phyloP scores from a whole-genome alignment of 1,284 basidiomycete species.

The Puccinia horiana region DNA sequence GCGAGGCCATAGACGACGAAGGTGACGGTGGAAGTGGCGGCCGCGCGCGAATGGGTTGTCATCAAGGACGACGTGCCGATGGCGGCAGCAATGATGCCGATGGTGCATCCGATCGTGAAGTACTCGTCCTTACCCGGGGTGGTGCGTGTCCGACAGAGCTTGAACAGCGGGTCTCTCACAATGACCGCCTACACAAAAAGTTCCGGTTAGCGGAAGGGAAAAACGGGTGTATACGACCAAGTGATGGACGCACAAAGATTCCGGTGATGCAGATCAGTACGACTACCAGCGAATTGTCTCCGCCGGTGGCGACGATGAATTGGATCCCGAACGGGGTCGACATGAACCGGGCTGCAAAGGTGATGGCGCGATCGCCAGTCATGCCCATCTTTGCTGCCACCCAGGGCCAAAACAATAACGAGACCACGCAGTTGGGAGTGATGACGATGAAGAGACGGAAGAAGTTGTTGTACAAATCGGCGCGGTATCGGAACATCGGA shows the following conservation, averaged over 20 bases:
- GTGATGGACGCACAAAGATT: constrained; percentile 25
- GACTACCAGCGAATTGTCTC: constrained; percentile 35
- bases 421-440: constrained; percentile 19
- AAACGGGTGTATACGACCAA: too few relatives aligned
- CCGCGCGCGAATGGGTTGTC: constrained; percentile 25
- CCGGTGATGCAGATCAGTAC: constrained; percentile 48
- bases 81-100: constrained; percentile 46
- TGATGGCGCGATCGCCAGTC: constrained; percentile 34
- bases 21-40: constrained; percentile 45
- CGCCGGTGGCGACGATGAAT: constrained; percentile 41
- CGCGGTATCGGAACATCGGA: constrained; percentile 44
- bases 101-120: constrained; percentile 46
- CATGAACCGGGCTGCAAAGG: constrained; percentile 47
- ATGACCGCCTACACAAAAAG: constrained; percentile 31
- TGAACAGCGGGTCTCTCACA: constrained; percentile 43
- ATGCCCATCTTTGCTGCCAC: constrained; percentile 39
- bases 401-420: constrained; percentile 44
- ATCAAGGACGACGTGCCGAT: constrained; percentile 48
- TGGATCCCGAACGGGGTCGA: constrained; percentile 48
- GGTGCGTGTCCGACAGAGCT: constrained; percentile 37
- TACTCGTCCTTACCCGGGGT: constrained; percentile 47
- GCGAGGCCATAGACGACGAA: constrained; percentile 46
- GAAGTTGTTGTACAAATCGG: constrained; percentile 43
- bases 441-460: constrained; percentile 24
- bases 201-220: too few relatives aligned